Conservation (phyloP, 106 monocot species). For the Acanthochlamys bracteata region DNA sequence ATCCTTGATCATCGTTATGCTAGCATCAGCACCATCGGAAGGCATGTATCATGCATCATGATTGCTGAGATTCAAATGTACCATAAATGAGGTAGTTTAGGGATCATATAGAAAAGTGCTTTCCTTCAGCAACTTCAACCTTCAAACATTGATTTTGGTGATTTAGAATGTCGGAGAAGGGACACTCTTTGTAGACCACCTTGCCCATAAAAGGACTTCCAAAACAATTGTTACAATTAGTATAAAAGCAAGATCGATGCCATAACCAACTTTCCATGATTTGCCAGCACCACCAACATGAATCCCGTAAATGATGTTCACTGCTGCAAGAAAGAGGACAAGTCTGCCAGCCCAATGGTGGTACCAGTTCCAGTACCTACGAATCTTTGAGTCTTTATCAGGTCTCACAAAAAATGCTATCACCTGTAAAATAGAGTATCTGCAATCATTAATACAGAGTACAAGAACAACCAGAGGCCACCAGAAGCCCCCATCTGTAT, state of each 20-base stretch:
- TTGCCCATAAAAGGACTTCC: conserved; percentile 58
- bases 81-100: too few relatives aligned
- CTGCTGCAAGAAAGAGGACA: conserved; percentile 48
- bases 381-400: conserved; percentile 48
- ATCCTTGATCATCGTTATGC: too few relatives aligned
- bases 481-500: neutral
- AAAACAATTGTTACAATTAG: conserved; percentile 30
- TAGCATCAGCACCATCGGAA: too few relatives aligned
- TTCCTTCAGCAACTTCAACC: neutral
- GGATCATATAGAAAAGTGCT: too few relatives aligned
- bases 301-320: conserved; percentile 74
- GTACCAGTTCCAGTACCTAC: conserved; percentile 78
- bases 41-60: too few relatives aligned
- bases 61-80: too few relatives aligned
- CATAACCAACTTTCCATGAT: conserved; percentile 78
- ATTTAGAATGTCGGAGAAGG: conserved; percentile 20
- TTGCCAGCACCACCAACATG: conserved; percentile 51
- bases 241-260: conserved; percentile 46
- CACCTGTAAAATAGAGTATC: conserved; percentile 17
- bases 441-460: neutral
- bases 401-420: conserved; percentile 55
- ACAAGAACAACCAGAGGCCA: neutral
- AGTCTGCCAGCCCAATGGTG: conserved; percentile 68
- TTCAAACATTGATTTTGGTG: neutral
- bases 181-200: conserved; percentile 32